Base-by-base conservation (phyloP, 83 land plant genomes). In the Thuja plicata region DNA sequence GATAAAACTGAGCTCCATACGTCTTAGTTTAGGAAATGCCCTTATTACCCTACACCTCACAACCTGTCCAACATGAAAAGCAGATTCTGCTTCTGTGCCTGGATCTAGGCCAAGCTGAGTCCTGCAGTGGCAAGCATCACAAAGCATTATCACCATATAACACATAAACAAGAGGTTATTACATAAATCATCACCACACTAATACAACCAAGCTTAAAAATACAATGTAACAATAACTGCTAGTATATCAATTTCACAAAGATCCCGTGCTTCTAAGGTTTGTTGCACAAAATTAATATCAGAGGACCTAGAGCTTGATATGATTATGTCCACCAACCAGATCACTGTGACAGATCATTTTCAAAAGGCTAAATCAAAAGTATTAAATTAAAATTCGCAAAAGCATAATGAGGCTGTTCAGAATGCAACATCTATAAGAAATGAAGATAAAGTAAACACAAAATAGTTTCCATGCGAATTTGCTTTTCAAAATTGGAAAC, bases 11-110 rank as follows among this genome's bases (percentile, higher is more conserved):
- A 99, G 94, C 83, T 91, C 91, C 62, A 99, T 95, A 40, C 94
- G 89, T 40, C 89, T 89, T 54, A 94, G 89, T 88, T 93, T 88
- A 88, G 96, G 94, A 89, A 91, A 80, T 80, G 92, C 86, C 85
- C 95, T 91, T 24, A 91, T 78, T 79, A 99, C 92, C 88, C 97
- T 91, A 85, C 99, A 99, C 87, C 96, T 99, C 40, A 99, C 94
- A 89, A 96, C 96, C 90, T 99, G 95, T 79, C 97, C 99, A 91
- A 95, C 94, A 87, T 95, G 97, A 89, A 93, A 99, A 3, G 76
- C 94, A 62, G 95, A 90, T 76, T 91, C 90, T 77, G 95, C 87
- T 19, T 97, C 93, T 38, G 88, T 90, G 87, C 95, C 97, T 50
- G 92, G 93, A 73, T 95, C 96, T 73, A 99, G 84, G 13, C 98